Conservation (phyloP, 2,329 filamentous ascomycete genomes). For the Calcarisporium arbuscula region DNA sequence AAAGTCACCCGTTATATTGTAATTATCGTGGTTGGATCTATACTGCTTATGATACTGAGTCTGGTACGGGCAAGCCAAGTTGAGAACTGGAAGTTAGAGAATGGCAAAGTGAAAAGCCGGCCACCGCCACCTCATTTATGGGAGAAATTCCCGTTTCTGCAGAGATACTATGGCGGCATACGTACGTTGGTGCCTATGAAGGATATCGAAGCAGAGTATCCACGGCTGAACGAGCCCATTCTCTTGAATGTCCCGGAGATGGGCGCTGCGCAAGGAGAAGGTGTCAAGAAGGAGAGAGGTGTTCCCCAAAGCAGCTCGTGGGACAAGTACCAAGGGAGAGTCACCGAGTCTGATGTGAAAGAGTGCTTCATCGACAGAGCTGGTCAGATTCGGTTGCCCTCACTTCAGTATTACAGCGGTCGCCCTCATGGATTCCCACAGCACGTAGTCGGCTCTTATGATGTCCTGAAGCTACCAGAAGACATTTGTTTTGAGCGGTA, state of each 20-base stretch:
- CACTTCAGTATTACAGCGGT: conserved; percentile 68
- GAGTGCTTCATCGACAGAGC: conserved; percentile 74
- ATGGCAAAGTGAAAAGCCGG: conserved; percentile 36
- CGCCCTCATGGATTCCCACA: conserved; percentile 80
- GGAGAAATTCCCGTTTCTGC: conserved; percentile 81
- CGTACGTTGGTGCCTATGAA: conserved; percentile 58
- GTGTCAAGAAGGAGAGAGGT: conserved; percentile 11
- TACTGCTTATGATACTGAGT: conserved; percentile 71
- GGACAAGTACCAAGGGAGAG: conserved; percentile 25
- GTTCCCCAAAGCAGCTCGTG: conserved; percentile 25
- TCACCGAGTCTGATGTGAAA: conserved; percentile 46
- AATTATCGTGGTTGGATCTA: conserved; percentile 58
- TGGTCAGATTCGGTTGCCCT: conserved; percentile 59
- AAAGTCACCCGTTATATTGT: conserved; percentile 75
- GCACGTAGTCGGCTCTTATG: conserved; percentile 79
- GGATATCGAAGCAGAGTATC: conserved; percentile 76
- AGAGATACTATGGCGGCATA: conserved; percentile 85
- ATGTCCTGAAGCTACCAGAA: conserved; percentile 68
- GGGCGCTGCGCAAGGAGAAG: conserved; percentile 12
- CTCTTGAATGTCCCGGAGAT: conserved; percentile 10
- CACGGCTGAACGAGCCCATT: conserved; percentile 53
- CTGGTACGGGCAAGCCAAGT: conserved; percentile 68
- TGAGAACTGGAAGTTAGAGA: conserved; percentile 58
- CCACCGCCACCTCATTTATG: conserved; percentile 63
- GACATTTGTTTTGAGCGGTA: conserved; percentile 92